Conservation (phyloP, 768 basidiomycete species). For the Vararia minispora region DNA sequence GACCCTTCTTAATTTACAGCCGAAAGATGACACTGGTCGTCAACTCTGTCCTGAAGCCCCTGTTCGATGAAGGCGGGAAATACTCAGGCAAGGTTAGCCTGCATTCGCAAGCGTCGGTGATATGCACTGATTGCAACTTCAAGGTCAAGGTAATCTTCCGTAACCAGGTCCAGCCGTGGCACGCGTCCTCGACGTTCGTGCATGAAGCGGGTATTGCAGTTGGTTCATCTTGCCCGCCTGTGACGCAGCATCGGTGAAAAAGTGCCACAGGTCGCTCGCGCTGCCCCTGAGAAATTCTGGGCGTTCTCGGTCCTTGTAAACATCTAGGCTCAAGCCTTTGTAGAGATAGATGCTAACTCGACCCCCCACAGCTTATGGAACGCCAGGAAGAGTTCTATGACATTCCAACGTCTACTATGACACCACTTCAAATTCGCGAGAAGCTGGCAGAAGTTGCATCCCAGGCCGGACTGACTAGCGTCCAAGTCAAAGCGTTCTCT, state of each 20-base stretch:
- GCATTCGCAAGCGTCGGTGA: no score
- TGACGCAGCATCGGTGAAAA: constrained; percentile 2
- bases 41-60: constrained; percentile 48
- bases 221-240: constrained; percentile 13
- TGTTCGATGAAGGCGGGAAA: constrained; percentile 44
- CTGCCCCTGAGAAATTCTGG: constrained; percentile 76
- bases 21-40: constrained; percentile 52
- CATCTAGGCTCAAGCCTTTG: constrained; percentile 1
- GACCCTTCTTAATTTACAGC: constrained; percentile 22
- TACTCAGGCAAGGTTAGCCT: constrained; percentile 63
- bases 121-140: no score
- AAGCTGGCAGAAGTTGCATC: constrained; percentile 52
- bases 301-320: constrained; percentile 55
- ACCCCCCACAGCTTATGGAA: constrained; percentile 53
- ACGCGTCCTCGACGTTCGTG: constrained; percentile 57
- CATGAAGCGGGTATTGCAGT: constrained; percentile 82
- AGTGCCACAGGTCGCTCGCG: constrained; percentile 42
- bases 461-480: constrained; percentile 36
- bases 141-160: constrained; percentile 67
- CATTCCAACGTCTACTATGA: constrained; percentile 53
- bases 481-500: constrained; percentile 40
- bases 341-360: not conserved
- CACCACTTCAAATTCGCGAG: constrained; percentile 62
- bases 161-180: constrained; percentile 74
- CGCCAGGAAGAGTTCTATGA: constrained; percentile 74